Base-by-base conservation (phyloP, 371 early-diverging fungal species). In the Rhizopus delemar region DNA sequence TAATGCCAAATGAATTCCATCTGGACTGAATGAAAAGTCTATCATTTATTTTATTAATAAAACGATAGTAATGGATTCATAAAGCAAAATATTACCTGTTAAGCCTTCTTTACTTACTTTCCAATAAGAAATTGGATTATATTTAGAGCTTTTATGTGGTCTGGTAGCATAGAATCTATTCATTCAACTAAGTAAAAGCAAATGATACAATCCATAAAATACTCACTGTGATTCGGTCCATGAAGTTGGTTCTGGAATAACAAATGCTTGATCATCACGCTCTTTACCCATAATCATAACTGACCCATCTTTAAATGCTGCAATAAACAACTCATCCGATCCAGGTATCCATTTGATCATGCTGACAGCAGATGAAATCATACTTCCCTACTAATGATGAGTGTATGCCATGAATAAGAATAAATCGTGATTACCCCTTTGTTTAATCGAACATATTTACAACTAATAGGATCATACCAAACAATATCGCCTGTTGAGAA, bases 261-360 rank as follows among this genome's bases (percentile, higher is more conserved):
- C 59, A 63, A 83, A 89, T 5, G 76, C 38, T 59, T 82, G 86
- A 61, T 94, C 94, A 16, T 95, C 95, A 49, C 88, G 82, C 2
- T 89, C 89, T 62, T 90, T 90, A 71, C 96, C 96, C 79, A 91
- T 86, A n/a, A 92, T 66, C 64, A 94, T 63, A 4, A 94, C 77
- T 15, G 82, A 75, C 3, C 92, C 93, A 69, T 90, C 88, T 1
- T 83, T 84, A 51, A 86, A 91, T 0, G 93, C 81, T 0, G 83
- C 95, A 69, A 95, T 80, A 66, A 96, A 95, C 64, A 85, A 69
- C 11, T 77, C 86, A 51, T 93, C 93, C 0, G 94, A 92, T 2
- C 89, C 92, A 1, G 97, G 97, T 53, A 96, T 71, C 98, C 98
- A 97, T 71, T 85, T 86, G 12, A 96, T 83, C 74, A 82, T 84